Evolutionary conservation across 228 moss, liverwort and hornwort species (phyloP).

Genomic region (Sphagnum fallax): DNA sequence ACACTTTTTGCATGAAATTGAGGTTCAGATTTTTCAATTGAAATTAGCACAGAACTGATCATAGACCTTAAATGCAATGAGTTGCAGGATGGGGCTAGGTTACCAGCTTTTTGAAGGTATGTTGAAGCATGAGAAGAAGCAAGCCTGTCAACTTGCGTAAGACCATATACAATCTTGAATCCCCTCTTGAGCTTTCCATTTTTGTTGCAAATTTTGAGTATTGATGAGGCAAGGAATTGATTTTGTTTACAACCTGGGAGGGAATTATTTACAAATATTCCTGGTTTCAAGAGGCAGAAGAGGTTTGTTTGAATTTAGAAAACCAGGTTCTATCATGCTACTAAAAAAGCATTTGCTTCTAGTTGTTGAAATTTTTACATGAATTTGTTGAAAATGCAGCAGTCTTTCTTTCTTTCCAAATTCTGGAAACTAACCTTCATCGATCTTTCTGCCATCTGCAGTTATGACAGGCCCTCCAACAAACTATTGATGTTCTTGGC

Average conservation of each 20-base stretch:
- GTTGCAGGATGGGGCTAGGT: constrained; percentile 72
- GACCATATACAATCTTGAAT: constrained; percentile 4
- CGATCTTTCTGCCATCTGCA: constrained; percentile 26
- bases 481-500: constrained; percentile 66
- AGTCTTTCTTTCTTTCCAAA: too few species aligned
- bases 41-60: not conserved
- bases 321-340: not conserved
- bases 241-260: not conserved
- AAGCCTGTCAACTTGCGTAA: constrained; percentile 72
- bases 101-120: constrained; percentile 73
- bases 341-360: too few species aligned
- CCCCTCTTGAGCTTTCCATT: not conserved
- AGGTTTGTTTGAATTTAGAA: not conserved
- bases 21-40: not conserved
- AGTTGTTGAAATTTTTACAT: too few species aligned
- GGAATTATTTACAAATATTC: not conserved
- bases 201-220: not conserved
- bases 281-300: not conserved
- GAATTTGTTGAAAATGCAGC: too few species aligned
- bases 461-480: constrained; percentile 84
- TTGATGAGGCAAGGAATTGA: not conserved
- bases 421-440: too few species aligned
- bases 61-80: not conserved
- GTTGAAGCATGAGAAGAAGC: constrained; percentile 60
- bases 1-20: not conserved